Evolutionary conservation across 2,329 filamentous ascomycete genomes (phyloP), one percentile per base, ranked within the genome.

Genomic region (Cercospora sp.): DNA sequence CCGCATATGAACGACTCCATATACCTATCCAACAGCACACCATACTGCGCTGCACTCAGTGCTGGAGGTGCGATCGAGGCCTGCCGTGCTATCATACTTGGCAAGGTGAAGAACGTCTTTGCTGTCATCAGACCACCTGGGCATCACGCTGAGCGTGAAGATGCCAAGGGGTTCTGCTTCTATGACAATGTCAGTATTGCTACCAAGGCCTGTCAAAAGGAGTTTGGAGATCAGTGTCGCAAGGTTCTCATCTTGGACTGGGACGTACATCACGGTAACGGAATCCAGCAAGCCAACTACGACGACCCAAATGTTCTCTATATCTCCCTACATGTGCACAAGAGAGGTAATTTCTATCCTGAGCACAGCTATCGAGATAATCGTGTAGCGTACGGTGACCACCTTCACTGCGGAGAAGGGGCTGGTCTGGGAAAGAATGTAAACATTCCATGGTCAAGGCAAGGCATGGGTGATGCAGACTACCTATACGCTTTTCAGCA

Each of bases 121-220:
- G 95, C 95, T 1, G 90, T 99, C 42, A 97, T 99, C 74, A 88
- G 95, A 13, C 95, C 95, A 1, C 95, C 95, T 0, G 95, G 95
- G 0, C 95, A 99, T 76, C 95, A 99, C 79, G 95, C 95, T 0
- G 95, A 99, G 78, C 89, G 88, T 67, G 87, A 95, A 74, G 85
- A 89, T 40, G 88, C 94, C 0, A 95, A 97, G 86, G 95, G 95
- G 0, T 99, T 99, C 77, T 99, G 95, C 78, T 87, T 98, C 68
- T 98, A 98, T 82, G 97, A 99, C 82, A 99, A 99, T 76, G 95
- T 98, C 3, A 93, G 92, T 20, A 91, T 99, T 67, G 94, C 94
- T 1, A 90, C 93, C n/a, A 90, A 88, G 68, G 91, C 94, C 12
- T 97, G 94, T 77, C 93, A 97, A 78, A 83, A 86, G 63, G 89